Base-by-base conservation (phyloP, 2,329 filamentous ascomycete species). In the Coniochaeta pulveracea region DNA sequence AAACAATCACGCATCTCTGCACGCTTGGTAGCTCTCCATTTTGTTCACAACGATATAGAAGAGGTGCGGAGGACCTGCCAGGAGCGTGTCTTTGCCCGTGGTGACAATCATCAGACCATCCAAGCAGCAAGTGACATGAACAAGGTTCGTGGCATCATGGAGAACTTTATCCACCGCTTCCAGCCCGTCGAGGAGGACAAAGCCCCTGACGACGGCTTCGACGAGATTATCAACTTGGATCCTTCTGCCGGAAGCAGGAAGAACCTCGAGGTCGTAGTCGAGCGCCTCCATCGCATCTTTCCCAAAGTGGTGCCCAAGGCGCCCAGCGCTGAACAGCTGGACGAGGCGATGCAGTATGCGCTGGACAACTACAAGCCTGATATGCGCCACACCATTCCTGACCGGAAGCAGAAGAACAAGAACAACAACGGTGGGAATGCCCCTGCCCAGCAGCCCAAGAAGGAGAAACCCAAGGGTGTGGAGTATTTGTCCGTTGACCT, bases 91-190 rank as follows among this genome's bases (percentile, higher is more conserved):
- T 61, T 95, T 14, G 69, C 75, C 5, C 80, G 91, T 15, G 91
- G 91, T 10, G 86, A 98, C 55, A 96, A 96, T 49, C 91, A 98
- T 54, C 91, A 98, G 58, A 98, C 91, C 1, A 96, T 98, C 38
- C 86, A 91, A 48, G 88, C 89, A 9, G 80, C 74, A 28, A 80
- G 83, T 36, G 72, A 80, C 27, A 58, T 66, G 29, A 60, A 68
- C 12, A 89, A 94, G 54, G 84, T 91, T 35, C 65, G 91, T 29
- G 73, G 75, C 5, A 93, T 98, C 46, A 96, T 98, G 91, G 84
- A 95, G 46, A 85, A 85, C 3, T 98, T 98, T 57, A 67, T 98
- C 43, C 57, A 72, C 10, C 76, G 91, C 22, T 96, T 94, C 51
- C 82, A 98, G 58, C 72, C 80, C 14, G 67, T 86, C 37, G 72